Evolutionary conservation across 805 yeast genomes (phyloP).

Genomic region (Metschnikowia anglica): DNA sequence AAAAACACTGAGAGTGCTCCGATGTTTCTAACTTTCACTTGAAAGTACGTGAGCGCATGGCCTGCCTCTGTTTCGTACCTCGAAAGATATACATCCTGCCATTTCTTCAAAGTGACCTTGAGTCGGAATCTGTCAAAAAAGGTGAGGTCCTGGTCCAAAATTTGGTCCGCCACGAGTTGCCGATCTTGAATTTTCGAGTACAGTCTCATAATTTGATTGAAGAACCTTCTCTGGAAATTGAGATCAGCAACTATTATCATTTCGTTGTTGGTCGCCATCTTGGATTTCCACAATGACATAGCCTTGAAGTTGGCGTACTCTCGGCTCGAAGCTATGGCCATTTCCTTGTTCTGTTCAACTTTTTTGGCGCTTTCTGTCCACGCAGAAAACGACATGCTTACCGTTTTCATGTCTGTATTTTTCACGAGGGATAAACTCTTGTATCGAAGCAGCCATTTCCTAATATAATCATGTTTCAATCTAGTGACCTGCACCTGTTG

Average conservation of each 20-base stretch:
- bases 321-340: not conserved
- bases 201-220: conserved; percentile 10
- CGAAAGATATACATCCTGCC: conserved; percentile 26
- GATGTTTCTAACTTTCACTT: conserved; percentile 10
- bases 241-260: conserved; percentile 20
- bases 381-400: not conserved
- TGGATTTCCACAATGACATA: conserved; percentile 1
- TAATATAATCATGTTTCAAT: conserved; percentile 1
- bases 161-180: not conserved
- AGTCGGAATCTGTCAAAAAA: conserved; percentile 2
- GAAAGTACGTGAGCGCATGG: conserved; percentile 22
- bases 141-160: not conserved
- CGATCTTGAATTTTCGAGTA: not conserved
- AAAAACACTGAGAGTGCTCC: conserved; percentile 4
- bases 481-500: not conserved
- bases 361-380: not conserved
- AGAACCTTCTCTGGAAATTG: conserved; percentile 23
- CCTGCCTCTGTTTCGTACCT: conserved; percentile 24
- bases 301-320: not conserved
- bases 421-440: not conserved
- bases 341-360: not conserved
- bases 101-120: conserved; percentile 13
- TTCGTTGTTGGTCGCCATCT: conserved; percentile 6
- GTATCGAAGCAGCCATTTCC: conserved; percentile 8
- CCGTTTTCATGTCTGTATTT: not conserved